A percentile compares a stretch with the other conserved stretches of the same genome.
Evolutionary conservation across 345 rosid genomes (phyloP).

Genomic region (Eucalyptus pumila): DNA sequence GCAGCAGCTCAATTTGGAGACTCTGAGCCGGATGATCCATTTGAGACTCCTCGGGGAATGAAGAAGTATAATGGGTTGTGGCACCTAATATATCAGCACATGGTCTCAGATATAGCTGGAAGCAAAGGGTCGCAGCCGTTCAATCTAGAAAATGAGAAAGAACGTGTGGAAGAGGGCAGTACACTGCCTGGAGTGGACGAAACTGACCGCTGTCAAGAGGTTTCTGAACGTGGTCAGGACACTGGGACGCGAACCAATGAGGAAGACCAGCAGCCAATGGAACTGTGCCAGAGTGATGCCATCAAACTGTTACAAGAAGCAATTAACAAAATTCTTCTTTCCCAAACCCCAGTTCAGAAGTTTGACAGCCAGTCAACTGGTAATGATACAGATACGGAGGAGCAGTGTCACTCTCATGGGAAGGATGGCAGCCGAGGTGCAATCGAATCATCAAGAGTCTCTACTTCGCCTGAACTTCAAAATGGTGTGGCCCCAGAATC

Average conservation of each 20-base stretch:
- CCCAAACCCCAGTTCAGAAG: constrained; percentile 53
- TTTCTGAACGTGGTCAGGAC: background rate
- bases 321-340: constrained; percentile 54
- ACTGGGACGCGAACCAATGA: constrained; percentile 7
- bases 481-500: background rate
- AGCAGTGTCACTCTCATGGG: constrained; percentile 5
- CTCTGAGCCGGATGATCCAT: background rate
- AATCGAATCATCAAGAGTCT: constrained; percentile 6
- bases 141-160: constrained; percentile 4
- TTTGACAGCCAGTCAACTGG: constrained; percentile 39
- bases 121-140: constrained; percentile 14
- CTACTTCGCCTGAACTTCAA: constrained; percentile 3
- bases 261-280: background rate
- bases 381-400: constrained; percentile 17
- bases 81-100: constrained; percentile 60
- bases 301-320: constrained; percentile 72
- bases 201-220: background rate
- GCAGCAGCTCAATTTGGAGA: background rate
- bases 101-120: constrained; percentile 50
- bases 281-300: constrained; percentile 36
- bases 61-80: constrained; percentile 47
- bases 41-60: constrained; percentile 21
- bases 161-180: background rate
- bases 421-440: constrained; percentile 9
- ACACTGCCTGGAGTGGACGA: background rate